A percentile compares a stretch with the other conserved stretches of the same genome.
phyloP scores from a whole-genome alignment of 1,284 basidiomycete species.

The Sanghuangporus baumii region DNA sequence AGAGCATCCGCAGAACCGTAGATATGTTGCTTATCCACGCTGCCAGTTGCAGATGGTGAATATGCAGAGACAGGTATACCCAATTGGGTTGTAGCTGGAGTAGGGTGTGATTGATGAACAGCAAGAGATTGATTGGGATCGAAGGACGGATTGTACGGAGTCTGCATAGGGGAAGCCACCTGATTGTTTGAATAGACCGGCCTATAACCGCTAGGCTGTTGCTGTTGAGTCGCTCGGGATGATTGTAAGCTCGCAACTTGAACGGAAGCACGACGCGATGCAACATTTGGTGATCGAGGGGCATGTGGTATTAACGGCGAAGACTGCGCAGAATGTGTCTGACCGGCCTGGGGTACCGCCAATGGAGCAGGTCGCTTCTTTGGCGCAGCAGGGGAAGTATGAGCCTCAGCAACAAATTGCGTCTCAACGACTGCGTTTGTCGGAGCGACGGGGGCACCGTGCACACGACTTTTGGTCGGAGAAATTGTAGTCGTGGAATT shows the following conservation, averaged over 20 bases:
- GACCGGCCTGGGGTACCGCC: background rate
- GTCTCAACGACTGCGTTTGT: background rate
- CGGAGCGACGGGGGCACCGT: background rate
- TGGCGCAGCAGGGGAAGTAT: background rate
- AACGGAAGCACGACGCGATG: background rate
- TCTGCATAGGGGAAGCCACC: slow-evolving; percentile 2
- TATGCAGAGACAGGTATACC: background rate
- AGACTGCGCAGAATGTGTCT: background rate
- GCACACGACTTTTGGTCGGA: background rate
- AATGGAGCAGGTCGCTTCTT: slow-evolving; percentile 7
- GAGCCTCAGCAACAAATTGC: background rate
- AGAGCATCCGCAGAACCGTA: background rate
- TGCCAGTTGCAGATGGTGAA: background rate
- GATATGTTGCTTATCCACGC: background rate
- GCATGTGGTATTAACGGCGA: slow-evolving; percentile 2
- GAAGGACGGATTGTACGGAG: slow-evolving; percentile 11
- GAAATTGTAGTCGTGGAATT: background rate
- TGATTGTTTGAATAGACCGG: slow-evolving; percentile 9
- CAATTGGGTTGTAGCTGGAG: background rate
- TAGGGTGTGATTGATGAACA: background rate
- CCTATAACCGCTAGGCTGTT: background rate
- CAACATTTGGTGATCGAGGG: background rate
- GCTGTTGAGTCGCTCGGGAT: background rate
- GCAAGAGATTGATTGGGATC: slow-evolving; percentile 13
- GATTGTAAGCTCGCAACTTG: background rate